Evolutionary conservation across 805 yeast species (phyloP).

Genomic region (Candida morakotiae): DNA sequence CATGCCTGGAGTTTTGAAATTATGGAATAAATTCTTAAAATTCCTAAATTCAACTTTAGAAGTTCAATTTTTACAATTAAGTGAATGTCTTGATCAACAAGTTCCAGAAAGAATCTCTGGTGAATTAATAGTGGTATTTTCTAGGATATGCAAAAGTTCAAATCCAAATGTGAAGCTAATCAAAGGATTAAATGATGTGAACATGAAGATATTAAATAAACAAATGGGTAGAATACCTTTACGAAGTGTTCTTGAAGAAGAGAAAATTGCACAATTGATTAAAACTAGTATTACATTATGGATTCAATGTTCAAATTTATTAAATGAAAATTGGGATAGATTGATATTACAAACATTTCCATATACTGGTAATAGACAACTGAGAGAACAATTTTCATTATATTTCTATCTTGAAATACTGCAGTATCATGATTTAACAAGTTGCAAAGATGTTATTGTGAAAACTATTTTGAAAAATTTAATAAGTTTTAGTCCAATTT

Average conservation of each 20-base stretch:
- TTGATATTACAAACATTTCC: constrained; percentile 35
- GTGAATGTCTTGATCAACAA: not conserved
- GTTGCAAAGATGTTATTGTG: constrained; percentile 19
- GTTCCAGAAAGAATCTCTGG: constrained; percentile 4
- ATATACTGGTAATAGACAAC: constrained; percentile 34
- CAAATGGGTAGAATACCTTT: constrained; percentile 36
- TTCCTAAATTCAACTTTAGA: not conserved
- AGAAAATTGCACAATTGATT: constrained; percentile 15
- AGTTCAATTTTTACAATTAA: constrained; percentile 1
- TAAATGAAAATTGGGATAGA: constrained; percentile 29
- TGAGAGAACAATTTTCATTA: constrained; percentile 30
- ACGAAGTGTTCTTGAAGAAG: constrained; percentile 19
- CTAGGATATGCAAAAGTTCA: not conserved
- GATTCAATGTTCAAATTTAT: constrained; percentile 18
- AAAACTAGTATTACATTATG: constrained; percentile 28
- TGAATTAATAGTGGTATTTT: constrained; percentile 3
- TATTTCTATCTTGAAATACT: constrained; percentile 24
- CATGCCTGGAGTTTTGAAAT: constrained; percentile 15
- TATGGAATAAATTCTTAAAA: constrained; percentile 12
- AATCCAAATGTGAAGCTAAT: not conserved
- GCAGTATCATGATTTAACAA: constrained; percentile 15
- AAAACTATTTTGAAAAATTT: constrained; percentile 21
- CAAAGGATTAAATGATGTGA: not conserved
- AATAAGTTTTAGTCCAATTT: constrained; percentile 20
- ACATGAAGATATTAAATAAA: constrained; percentile 13